phyloP scores from a whole-genome alignment of 2,329 filamentous ascomycete species.

The Xylariaceae sp. region DNA sequence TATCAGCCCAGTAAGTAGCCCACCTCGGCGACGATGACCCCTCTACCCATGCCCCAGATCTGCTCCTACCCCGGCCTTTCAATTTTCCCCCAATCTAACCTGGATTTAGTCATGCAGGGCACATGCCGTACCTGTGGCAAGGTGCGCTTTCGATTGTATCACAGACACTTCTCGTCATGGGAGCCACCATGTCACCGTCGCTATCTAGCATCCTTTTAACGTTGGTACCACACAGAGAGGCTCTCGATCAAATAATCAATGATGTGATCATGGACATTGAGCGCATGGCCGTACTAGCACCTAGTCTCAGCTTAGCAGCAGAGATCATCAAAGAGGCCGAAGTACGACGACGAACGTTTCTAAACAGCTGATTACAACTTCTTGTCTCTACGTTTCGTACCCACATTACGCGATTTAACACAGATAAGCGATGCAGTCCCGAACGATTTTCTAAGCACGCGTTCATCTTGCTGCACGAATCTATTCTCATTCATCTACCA shows the following conservation, averaged over 20 bases:
- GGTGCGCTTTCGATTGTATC: constrained; percentile 79
- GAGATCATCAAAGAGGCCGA: constrained; percentile 80
- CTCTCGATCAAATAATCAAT: constrained; percentile 72
- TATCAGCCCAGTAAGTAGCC: constrained; percentile 65
- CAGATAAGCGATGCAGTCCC: constrained; percentile 5
- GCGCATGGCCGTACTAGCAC: constrained; percentile 68
- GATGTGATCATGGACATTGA: constrained; percentile 74
- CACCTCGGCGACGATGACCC: constrained; percentile 10
- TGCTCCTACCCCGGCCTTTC: constrained; percentile 23
- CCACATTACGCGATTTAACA: constrained; percentile 8
- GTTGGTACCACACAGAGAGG: constrained; percentile 52
- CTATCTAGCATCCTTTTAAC: constrained; percentile 61
- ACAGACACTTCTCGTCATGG: constrained; percentile 79
- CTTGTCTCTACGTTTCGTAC: constrained; percentile 9
- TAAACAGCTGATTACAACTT: constrained; percentile 42
- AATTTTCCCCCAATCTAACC: constrained; percentile 34
- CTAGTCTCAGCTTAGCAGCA: constrained; percentile 69
- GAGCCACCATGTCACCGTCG: constrained; percentile 73
- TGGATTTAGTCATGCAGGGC: constrained; percentile 64
- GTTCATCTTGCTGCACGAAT: too few relatives aligned
- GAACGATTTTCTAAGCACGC: too few relatives aligned
- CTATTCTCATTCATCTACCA: too few relatives aligned
- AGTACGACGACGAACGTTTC: constrained; percentile 62
- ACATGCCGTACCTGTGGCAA: constrained; percentile 84
- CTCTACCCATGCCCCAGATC: constrained; percentile 11